phyloP scores from a whole-genome alignment of 2,329 filamentous ascomycete species.

The Colletotrichum brevisporum region DNA sequence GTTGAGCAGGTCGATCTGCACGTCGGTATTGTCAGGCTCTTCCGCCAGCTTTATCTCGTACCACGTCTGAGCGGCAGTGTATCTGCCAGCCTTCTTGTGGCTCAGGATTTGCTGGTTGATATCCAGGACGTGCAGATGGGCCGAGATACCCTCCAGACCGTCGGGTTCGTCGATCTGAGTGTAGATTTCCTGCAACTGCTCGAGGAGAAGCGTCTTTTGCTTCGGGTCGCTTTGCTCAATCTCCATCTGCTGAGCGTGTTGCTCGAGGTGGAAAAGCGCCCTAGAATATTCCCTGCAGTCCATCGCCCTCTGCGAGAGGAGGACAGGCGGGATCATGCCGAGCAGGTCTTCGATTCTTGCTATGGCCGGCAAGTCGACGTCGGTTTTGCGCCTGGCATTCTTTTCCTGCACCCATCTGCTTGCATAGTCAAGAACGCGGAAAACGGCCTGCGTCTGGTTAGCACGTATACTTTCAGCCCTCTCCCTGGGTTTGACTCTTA shows the following conservation, averaged over 20 bases:
- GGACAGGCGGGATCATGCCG: constrained; percentile 77
- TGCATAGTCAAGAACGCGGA: constrained; percentile 91
- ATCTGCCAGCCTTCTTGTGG: constrained; percentile 92
- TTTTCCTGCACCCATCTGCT: constrained; percentile 91
- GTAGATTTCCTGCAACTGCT: constrained; percentile 92
- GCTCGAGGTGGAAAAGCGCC: constrained; percentile 94
- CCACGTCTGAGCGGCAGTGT: constrained; percentile 97
- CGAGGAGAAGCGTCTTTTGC: constrained; percentile 76
- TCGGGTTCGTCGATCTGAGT: constrained; percentile 98
- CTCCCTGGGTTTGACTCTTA: constrained; percentile 56
- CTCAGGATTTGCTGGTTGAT: constrained; percentile 94
- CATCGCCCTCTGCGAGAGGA: constrained; percentile 86
- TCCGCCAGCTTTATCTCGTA: constrained; percentile 92
- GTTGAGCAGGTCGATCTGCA: constrained; percentile 86
- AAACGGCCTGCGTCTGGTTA: constrained; percentile 76
- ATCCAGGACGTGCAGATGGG: constrained; percentile 87
- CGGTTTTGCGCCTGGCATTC: constrained; percentile 54
- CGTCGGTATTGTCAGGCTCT: constrained; percentile 80
- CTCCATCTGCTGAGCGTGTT: constrained; percentile 77
- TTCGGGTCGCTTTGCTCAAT: constrained; percentile 61
- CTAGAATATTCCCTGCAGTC: constrained; percentile 94
- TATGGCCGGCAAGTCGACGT: constrained; percentile 63
- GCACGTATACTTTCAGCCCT: neutral
- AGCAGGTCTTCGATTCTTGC: constrained; percentile 66
- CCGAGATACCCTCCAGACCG: constrained; percentile 93